Evolutionary conservation across 2,329 filamentous ascomycete species (phyloP).

Genomic region (Cladophialophora bantiana): DNA sequence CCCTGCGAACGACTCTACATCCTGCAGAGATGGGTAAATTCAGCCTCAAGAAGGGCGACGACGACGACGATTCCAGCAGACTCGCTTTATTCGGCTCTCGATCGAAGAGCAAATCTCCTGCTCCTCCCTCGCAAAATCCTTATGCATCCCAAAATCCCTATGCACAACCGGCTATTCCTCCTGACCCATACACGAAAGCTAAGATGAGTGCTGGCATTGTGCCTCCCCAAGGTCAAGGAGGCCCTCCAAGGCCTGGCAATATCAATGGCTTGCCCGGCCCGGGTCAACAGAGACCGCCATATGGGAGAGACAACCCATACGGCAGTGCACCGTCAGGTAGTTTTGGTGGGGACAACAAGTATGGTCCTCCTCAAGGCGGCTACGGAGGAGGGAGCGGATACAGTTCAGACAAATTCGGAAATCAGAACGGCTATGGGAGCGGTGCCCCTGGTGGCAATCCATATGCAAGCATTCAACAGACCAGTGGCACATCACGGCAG

Average conservation of each 20-base stretch:
- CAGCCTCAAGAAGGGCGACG: constrained; percentile 60
- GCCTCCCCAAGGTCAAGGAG: constrained; percentile 42
- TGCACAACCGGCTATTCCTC: constrained; percentile 58
- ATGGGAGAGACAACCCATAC: constrained; percentile 28
- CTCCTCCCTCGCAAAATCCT: constrained; percentile 55
- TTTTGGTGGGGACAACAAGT: constrained; percentile 42
- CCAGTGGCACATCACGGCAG: constrained; percentile 53
- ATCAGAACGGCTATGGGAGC: constrained; percentile 58
- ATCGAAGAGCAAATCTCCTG: constrained; percentile 62
- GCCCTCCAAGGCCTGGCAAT: constrained; percentile 16
- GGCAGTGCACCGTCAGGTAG: constrained; percentile 32
- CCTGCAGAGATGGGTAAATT: constrained; percentile 49
- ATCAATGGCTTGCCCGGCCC: constrained; percentile 37
- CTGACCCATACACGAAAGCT: constrained; percentile 63
- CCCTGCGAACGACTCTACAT: neutral
- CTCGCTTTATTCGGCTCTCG: constrained; percentile 65
- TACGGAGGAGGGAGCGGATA: constrained; percentile 46
- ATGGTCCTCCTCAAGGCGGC: constrained; percentile 31
- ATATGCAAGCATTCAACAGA: constrained; percentile 44
- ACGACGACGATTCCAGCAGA: constrained; percentile 60
- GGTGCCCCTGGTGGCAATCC: constrained; percentile 50
- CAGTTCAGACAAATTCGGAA: constrained; percentile 51
- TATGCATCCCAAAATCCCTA: constrained; percentile 60
- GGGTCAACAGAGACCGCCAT: constrained; percentile 34
- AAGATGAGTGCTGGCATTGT: constrained; percentile 53